Conservation (phyloP, 2,329 filamentous ascomycete species). For the Venturia aucupariae region DNA sequence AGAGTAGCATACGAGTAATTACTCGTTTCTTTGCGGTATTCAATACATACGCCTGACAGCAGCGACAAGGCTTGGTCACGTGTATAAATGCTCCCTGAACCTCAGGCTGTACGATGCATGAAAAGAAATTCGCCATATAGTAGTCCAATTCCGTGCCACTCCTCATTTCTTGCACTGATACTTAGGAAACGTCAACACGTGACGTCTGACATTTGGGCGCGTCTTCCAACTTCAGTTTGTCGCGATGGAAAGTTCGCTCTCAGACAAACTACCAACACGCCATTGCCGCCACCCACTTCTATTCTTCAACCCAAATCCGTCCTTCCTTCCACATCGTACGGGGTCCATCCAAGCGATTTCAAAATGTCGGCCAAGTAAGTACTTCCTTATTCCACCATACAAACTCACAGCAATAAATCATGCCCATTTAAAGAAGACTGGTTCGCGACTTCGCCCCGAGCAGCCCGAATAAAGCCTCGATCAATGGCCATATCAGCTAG, state of each 20-base stretch:
- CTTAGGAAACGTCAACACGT: not conserved
- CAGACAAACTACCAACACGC: not conserved
- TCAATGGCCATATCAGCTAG: not conserved
- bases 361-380: slow-evolving; percentile 2
- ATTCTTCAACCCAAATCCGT: not conserved
- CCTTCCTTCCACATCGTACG: not conserved
- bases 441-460: not conserved
- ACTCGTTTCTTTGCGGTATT: too few relatives aligned
- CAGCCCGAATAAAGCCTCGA: not conserved
- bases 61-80: too few relatives aligned
- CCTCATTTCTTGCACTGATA: too few relatives aligned
- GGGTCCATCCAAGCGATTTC: not conserved
- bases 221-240: not conserved
- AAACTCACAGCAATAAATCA: not conserved
- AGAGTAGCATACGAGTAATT: too few relatives aligned
- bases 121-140: too few relatives aligned
- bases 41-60: too few relatives aligned
- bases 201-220: not conserved
- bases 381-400: not conserved
- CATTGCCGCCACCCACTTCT: not conserved
- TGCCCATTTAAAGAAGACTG: not conserved
- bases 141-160: too few relatives aligned
- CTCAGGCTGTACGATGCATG: too few relatives aligned
- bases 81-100: too few relatives aligned
- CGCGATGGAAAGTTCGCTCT: not conserved